Base-by-base conservation (phyloP, 306 rosid species). In the Dalbergia cochinchinensis region DNA sequence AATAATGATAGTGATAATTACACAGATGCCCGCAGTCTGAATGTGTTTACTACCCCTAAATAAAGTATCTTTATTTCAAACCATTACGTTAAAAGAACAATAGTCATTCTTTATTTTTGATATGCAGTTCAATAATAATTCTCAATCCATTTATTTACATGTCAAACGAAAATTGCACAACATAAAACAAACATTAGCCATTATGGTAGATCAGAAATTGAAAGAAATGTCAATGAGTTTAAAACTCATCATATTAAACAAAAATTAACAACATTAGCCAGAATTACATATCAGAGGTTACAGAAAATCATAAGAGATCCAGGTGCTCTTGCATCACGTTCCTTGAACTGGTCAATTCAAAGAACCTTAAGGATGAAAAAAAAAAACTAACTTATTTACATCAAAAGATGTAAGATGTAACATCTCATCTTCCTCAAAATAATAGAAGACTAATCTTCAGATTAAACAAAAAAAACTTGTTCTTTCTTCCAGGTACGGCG, bases 391-490 rank as follows among this genome's bases (percentile, higher is more conserved):
- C 42, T 51, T 73, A 69, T 78, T 54, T 65, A 80, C 89, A 83
- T 45, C 55, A 53, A 75, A 66, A 71, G 57, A 26, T 26, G 31
- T 26, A 79, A 65, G 53, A 47, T 47, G 64, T 14, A 14, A 73
- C 78, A 20, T 1, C 86, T 54, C 18, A 60, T 59, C 84, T 78
- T 74, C 78, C 58, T 45, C 47, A 41, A 83, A 73, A 69, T 80
- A 72, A 69, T 5, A 16, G 81, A 35, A 66, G 80, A 26, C 31
- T 26, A 26, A 26, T 26, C 31, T 26, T 26, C 31, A 26, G 1
- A 31, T 6, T 48, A 33, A 22, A 22, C 37, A 53, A 26, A 62
- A 55, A 69, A 64, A 18, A 6, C 22, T 16, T 81, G 51, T 9
- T 33, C 18, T 26, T 64, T 42, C 11, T 45, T 11, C 9, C 18